Base-by-base conservation (phyloP, 306 rosid species). In the Castanopsis chinensis region DNA sequence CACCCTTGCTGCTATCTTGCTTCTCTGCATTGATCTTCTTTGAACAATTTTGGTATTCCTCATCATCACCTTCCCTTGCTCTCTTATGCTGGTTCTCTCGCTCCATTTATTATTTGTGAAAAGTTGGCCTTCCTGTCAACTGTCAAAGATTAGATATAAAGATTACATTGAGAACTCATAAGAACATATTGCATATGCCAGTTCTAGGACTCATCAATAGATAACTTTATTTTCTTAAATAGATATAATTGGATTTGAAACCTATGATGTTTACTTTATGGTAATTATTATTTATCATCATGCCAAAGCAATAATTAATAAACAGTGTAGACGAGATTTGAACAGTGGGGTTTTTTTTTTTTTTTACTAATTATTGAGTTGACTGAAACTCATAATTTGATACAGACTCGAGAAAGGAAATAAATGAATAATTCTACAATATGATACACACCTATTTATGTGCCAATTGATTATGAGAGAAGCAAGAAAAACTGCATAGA, bases 1-100 rank as follows among this genome's bases (percentile, higher is more conserved):
- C 37, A 5, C 82, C 78, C 56, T 57, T 51, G 14, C 3, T 49
- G 17, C 53, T 49, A 83, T 78, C 81, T 85, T 88, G 81, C 78
- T 82, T 89, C 89, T 86, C 91, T 56, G 77, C 82, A 45, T 43
- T 72, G 53, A 73, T 78, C 25, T 77, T 76, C 68, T 78, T 77
- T 17, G n/a, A 53, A 18, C 52, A 77, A 58, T 78, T 68, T 80
- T 73, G 51, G 37, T 25, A 72, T 14, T 64, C 57, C 27, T 72
- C 86, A 49, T 73, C 82, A 15, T 78, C 87, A 71, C 71, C 80
- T 78, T 88, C 91, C 83, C 96, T 80, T 73, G 19, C 85, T 83
- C 93, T 89, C 83, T 88, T 88, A 52, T 76, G 58, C 18, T 23
- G 79, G 81, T 71, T 73, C 75, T 74, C 75, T 43, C 72, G 68